phyloP scores from a whole-genome alignment of 2,329 filamentous ascomycete species.

The Cordyceps cateniannulata region DNA sequence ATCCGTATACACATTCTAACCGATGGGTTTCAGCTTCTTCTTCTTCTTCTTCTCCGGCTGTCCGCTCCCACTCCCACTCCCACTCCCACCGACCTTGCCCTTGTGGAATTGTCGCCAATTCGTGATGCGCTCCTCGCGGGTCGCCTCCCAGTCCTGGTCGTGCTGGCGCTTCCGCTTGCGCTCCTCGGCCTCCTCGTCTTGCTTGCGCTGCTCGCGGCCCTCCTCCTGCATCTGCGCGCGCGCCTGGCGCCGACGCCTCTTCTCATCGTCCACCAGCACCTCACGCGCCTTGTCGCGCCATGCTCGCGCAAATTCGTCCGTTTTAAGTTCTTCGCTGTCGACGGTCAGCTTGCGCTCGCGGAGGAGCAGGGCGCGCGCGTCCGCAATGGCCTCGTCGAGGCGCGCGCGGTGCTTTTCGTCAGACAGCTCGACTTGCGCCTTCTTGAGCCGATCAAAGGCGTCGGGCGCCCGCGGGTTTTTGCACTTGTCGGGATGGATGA shows the following conservation, averaged over 20 bases:
- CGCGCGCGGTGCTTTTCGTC: slow-evolving; percentile 86
- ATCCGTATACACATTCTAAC: slow-evolving; percentile 29
- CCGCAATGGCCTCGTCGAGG: slow-evolving; percentile 91
- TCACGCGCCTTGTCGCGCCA: slow-evolving; percentile 88
- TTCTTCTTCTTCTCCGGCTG: slow-evolving; percentile 62
- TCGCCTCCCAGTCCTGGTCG: slow-evolving; percentile 93
- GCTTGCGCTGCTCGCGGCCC: slow-evolving; percentile 77
- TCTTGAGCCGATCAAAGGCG: slow-evolving; percentile 93
- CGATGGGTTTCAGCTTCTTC: slow-evolving; percentile 65
- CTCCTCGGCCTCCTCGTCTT: slow-evolving; percentile 76
- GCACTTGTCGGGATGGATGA: slow-evolving; percentile 98
- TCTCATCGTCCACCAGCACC: slow-evolving; percentile 90
- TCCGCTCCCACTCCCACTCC: slow-evolving; percentile 25
- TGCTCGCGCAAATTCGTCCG: slow-evolving; percentile 71
- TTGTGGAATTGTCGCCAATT: slow-evolving; percentile 94
- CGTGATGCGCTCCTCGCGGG: slow-evolving; percentile 80
- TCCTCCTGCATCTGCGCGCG: slow-evolving; percentile 97
- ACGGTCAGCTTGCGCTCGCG: slow-evolving; percentile 90
- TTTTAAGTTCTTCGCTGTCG: slow-evolving; percentile 81
- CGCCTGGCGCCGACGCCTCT: slow-evolving; percentile 73
- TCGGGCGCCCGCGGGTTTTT: slow-evolving; percentile 85
- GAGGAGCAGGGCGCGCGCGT: slow-evolving; percentile 90
- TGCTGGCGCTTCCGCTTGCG: slow-evolving; percentile 84
- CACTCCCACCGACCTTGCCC: slow-evolving; percentile 42
- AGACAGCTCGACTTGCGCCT: slow-evolving; percentile 83